phyloP scores from a whole-genome alignment of 1,284 basidiomycete species.

The Ustilago trichophora region DNA sequence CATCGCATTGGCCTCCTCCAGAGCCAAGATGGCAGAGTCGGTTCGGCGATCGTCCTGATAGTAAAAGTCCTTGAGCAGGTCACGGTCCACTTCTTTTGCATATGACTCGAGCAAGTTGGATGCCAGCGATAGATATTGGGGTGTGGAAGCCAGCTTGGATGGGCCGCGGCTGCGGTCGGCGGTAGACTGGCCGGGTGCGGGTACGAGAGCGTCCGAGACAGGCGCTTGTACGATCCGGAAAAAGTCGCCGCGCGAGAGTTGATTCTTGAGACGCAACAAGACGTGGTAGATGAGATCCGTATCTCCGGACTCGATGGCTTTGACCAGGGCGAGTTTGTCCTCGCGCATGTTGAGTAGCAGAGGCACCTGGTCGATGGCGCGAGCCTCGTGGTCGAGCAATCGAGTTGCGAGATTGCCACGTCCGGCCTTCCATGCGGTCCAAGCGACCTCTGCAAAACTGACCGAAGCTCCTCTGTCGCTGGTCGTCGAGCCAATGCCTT shows the following conservation, averaged over 20 bases:
- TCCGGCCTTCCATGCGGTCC: slow-evolving; percentile 91
- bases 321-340: slow-evolving; percentile 84
- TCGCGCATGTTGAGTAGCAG: slow-evolving; percentile 92
- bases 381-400: slow-evolving; percentile 89
- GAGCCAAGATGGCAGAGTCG: slow-evolving; percentile 84
- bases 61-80: slow-evolving; percentile 93
- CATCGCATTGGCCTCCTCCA: slow-evolving; percentile 73
- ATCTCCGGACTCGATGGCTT: slow-evolving; percentile 93
- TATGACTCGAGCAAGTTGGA: slow-evolving; percentile 60
- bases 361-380: slow-evolving; percentile 91
- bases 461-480: slow-evolving; percentile 68
- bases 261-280: slow-evolving; percentile 71
- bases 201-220: slow-evolving; percentile 32
- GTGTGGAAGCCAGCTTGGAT: slow-evolving; percentile 29
- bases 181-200: background rate
- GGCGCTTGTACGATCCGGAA: slow-evolving; percentile 84
- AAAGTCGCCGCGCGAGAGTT: slow-evolving; percentile 87
- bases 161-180: slow-evolving; percentile 2
- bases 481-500: background rate
- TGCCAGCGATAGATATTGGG: slow-evolving; percentile 51
- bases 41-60: slow-evolving; percentile 95
- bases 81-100: slow-evolving; percentile 72
- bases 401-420: slow-evolving; percentile 83
- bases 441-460: slow-evolving; percentile 93
- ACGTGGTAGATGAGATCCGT: slow-evolving; percentile 75